A percentile compares a stretch with the other conserved stretches of the same genome.
Evolutionary conservation across 306 rosid species (phyloP).

Genomic region (Pyrus communis): DNA sequence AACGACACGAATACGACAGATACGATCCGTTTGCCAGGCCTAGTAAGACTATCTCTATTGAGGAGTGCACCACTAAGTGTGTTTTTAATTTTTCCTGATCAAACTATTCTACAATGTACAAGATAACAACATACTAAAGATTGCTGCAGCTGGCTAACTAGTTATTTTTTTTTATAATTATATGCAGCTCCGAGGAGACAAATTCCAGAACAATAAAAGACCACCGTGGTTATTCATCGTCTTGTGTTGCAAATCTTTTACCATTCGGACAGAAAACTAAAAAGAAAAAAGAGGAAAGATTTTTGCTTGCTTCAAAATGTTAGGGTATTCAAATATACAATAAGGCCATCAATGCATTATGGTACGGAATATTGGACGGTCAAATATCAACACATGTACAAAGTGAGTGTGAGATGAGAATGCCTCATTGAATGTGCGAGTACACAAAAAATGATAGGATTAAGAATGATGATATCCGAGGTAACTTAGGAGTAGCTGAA

Average conservation of each 20-base stretch:
- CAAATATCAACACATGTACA: no score
- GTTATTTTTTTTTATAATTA: slow-evolving; percentile 6
- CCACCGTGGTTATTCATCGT: slow-evolving; percentile 28
- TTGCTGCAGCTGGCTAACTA: slow-evolving; percentile 18
- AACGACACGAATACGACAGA: no score
- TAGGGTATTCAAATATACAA: neutral
- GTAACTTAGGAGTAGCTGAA: no score
- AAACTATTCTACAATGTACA: neutral
- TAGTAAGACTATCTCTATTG: no score
- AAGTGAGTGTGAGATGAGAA: no score
- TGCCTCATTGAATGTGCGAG: no score
- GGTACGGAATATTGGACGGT: no score
- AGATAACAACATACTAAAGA: neutral
- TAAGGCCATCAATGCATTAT: no score
- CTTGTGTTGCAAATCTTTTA: slow-evolving; percentile 1
- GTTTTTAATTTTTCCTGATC: neutral
- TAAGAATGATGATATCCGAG: no score
- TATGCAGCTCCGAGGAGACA: slow-evolving; percentile 38
- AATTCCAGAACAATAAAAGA: slow-evolving; percentile 17
- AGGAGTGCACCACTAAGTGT: no score
- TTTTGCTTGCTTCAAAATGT: neutral
- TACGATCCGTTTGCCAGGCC: no score
- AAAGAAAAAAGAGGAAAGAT: neutral
- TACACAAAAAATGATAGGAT: no score
- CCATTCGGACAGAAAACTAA: neutral